Evolutionary conservation across 352 stramenopile genomes (phyloP), one percentile per base, ranked within the genome.

Genomic region (Phytophthora crassamura): DNA sequence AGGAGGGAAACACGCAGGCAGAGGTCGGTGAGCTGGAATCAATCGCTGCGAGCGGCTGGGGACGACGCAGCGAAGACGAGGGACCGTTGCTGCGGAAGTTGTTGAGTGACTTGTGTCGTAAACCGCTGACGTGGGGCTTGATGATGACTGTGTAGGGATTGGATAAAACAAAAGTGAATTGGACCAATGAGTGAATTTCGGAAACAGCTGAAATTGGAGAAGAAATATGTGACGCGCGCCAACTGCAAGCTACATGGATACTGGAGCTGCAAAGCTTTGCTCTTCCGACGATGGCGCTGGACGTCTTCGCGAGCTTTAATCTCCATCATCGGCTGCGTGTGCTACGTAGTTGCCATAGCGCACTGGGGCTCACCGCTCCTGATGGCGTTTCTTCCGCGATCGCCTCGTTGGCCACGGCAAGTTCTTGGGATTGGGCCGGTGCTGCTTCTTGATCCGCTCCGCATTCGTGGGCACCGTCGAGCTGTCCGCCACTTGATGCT

Each of bases 201-300:
- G 16, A 5, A 69, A 50, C 60, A 64, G 60, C 45, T 16, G 60
- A 69, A 64, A 58, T 41, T 64, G 43, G 45, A 68, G 60, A 67
- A 67, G 16, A 51, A 55, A 61, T 16, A 25, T 63, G 54, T 38
- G 43, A 55, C 35, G 45, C 50, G 56, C n/a, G n/a, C n/a, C n/a
- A n/a, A n/a, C n/a, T 49, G 36, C 34, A 47, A n/a, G 20, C 32
- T 43, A 41, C 56, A 30, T 42, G 14, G 49, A 45, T 25, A 22
- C 45, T 28, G 45, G 48, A 15, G 46, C 50, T 48, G 4, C 18
- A 45, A 15, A 7, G 30, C 51, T 7, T 39, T 51, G 47, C 53
- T 60, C 59, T 33, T 50, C 42, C 40, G 22, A 10, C 34, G 40
- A n/a, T 55, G 30, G 36, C 6, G 38, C 59, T 46, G 56, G 40